These are phyloP conservation scores for Colletotrichum salicis DNA, from an alignment of 2,329 filamentous ascomycete species.

Conservation along the genomic window DNA sequence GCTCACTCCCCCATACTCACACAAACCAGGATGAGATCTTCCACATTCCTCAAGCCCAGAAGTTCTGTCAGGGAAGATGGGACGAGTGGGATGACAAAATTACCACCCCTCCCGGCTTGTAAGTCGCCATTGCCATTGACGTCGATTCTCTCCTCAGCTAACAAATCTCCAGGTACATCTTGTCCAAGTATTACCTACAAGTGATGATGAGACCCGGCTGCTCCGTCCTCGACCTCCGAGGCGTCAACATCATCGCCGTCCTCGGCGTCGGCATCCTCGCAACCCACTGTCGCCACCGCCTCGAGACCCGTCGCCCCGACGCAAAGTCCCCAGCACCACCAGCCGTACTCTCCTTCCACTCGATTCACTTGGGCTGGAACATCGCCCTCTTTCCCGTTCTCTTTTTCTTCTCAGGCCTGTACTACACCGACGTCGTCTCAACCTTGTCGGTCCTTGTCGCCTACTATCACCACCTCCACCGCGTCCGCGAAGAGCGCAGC, in stretches of 20 bases:
- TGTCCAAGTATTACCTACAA: conserved; percentile 51
- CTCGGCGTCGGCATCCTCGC: conserved; percentile 57
- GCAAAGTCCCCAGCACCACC: conserved; percentile 21
- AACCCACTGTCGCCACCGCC: conserved; percentile 61
- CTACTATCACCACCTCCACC: conserved; percentile 68
- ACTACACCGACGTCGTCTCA: conserved; percentile 93
- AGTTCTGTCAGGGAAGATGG: conserved; percentile 82
- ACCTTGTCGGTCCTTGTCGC: conserved; percentile 78
- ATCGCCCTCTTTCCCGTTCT: conserved; percentile 86
- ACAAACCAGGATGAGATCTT: conserved; percentile 79
- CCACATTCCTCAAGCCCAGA: conserved; percentile 90
- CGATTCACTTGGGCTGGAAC: conserved; percentile 77
- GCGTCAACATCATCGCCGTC: conserved; percentile 59
- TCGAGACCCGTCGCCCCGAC: conserved; percentile 54
- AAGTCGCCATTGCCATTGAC: conserved; percentile 41
- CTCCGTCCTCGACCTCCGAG: conserved; percentile 56
- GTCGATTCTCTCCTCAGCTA: background rate
- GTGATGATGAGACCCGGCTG: conserved; percentile 43
- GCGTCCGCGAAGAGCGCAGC: conserved; percentile 48
- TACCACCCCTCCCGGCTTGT: conserved; percentile 92
- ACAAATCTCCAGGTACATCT: conserved; percentile 53
- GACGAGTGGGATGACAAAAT: conserved; percentile 94
- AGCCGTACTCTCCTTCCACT: conserved; percentile 49
- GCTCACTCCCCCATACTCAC: background rate
- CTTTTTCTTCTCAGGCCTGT: conserved; percentile 95